Evolutionary conservation across 2,329 filamentous ascomycete species (phyloP).

Genomic region (Pseudogymnoascus sp.): DNA sequence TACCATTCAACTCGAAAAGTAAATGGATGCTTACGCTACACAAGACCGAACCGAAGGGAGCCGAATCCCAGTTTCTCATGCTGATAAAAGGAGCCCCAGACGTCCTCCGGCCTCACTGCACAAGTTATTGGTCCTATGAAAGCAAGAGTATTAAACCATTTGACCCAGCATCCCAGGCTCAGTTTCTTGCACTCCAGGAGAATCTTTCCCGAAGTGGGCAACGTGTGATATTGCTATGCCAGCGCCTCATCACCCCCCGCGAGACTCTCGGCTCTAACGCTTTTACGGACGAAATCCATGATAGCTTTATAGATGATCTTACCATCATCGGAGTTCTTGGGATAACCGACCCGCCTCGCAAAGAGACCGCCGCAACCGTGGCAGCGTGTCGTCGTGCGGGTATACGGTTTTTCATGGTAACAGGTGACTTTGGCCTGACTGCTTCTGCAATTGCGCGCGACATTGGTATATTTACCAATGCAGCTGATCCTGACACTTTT

Average conservation of each 20-base stretch:
- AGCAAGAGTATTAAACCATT: conserved; percentile 30
- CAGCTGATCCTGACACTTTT: conserved; percentile 31
- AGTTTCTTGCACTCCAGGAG: conserved; percentile 34
- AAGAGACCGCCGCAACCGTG: conserved; percentile 50
- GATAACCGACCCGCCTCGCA: conserved; percentile 46
- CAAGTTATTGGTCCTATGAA: conserved; percentile 22
- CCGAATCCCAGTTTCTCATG: conserved; percentile 15
- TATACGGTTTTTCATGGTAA: conserved; percentile 70
- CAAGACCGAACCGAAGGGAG: neutral
- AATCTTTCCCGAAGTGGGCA: conserved; percentile 36
- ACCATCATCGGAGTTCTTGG: conserved; percentile 47
- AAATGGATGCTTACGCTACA: conserved; percentile 40
- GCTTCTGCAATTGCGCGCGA: conserved; percentile 64
- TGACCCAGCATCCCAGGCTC: conserved; percentile 27
- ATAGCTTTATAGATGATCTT: conserved; percentile 33
- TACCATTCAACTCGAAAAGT: conserved; percentile 45
- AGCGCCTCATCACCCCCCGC: conserved; percentile 29
- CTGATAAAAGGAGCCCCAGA: neutral
- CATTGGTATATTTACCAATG: conserved; percentile 57
- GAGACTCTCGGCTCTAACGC: conserved; percentile 35
- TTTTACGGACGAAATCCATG: conserved; percentile 43
- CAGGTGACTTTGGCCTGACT: conserved; percentile 70
- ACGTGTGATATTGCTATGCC: conserved; percentile 37
- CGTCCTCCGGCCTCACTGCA: conserved; percentile 23
- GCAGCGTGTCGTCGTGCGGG: conserved; percentile 58